These are phyloP conservation scores for Tuber borchii DNA, from an alignment of 495 filamentous ascomycete genomes.

Conservation along the genomic window DNA sequence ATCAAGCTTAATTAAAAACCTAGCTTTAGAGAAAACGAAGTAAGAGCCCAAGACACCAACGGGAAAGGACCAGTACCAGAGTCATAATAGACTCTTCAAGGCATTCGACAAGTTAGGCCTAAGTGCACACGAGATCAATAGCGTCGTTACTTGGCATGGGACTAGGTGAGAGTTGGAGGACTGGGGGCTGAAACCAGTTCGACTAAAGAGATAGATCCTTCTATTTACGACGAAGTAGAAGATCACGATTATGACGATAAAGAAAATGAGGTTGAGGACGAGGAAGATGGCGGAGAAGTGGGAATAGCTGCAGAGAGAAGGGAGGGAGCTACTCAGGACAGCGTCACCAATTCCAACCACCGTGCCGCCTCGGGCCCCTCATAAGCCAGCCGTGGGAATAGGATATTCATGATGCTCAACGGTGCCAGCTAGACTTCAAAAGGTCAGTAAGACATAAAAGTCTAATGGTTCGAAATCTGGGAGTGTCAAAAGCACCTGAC, in stretches of 20 bases:
- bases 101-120: slow-evolving; percentile 35
- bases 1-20: too few species aligned
- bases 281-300: background rate
- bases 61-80: background rate
- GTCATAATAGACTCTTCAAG: slow-evolving; percentile 26
- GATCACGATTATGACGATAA: background rate
- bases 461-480: background rate
- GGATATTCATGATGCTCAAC: background rate
- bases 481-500: background rate
- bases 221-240: background rate
- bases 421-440: background rate
- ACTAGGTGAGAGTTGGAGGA: slow-evolving; percentile 21
- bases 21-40: too few species aligned
- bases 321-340: background rate
- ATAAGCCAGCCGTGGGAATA: background rate
- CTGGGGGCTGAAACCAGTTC: background rate
- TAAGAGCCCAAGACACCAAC: too few species aligned
- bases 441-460: background rate
- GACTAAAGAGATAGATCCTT: background rate
- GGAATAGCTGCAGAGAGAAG: background rate
- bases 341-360: background rate
- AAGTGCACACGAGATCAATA: slow-evolving; percentile 27
- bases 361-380: background rate
- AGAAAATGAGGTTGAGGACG: background rate
- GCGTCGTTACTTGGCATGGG: slow-evolving; percentile 32